These are phyloP conservation scores for Mycena rosella DNA, from an alignment of 768 basidiomycete genomes.

Conservation along the genomic window DNA sequence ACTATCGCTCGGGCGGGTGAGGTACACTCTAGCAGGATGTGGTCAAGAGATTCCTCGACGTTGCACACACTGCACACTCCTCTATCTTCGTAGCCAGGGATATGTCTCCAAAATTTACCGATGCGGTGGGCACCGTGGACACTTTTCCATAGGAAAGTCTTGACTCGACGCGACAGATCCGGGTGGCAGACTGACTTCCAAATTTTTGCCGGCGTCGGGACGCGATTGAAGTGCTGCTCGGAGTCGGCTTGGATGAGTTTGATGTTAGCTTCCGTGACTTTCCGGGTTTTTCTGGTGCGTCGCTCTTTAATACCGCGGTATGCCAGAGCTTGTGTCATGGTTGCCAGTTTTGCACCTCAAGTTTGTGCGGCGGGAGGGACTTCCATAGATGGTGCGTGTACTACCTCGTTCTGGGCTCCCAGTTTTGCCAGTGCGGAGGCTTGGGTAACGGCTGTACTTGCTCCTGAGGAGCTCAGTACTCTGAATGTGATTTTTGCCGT, in stretches of 20 bases:
- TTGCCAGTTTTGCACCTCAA: too few species aligned
- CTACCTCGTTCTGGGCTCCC: neutral
- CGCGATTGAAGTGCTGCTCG: too few species aligned
- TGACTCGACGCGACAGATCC: neutral
- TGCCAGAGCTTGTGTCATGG: too few species aligned
- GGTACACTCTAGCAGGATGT: neutral
- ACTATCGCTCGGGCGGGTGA: too few species aligned
- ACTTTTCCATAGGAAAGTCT: neutral
- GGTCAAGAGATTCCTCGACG: slow-evolving; percentile 23
- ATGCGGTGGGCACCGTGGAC: neutral
- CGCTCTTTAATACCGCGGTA: too few species aligned
- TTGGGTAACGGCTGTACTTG: too few species aligned
- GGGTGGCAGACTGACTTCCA: slow-evolving; percentile 6
- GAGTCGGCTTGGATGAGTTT: neutral
- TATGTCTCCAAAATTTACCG: neutral
- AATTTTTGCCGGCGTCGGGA: neutral
- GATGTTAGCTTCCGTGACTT: neutral
- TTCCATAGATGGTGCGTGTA: too few species aligned
- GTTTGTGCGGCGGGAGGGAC: too few species aligned
- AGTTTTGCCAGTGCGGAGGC: too few species aligned
- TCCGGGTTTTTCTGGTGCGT: neutral
- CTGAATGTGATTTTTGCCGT: neutral
- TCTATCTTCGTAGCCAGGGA: neutral
- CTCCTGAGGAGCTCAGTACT: too few species aligned
- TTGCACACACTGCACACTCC: slow-evolving; percentile 16